These are phyloP conservation scores for Chlamydomonas urium DNA, from an alignment of 139 green algal species.

Conservation along the genomic window DNA sequence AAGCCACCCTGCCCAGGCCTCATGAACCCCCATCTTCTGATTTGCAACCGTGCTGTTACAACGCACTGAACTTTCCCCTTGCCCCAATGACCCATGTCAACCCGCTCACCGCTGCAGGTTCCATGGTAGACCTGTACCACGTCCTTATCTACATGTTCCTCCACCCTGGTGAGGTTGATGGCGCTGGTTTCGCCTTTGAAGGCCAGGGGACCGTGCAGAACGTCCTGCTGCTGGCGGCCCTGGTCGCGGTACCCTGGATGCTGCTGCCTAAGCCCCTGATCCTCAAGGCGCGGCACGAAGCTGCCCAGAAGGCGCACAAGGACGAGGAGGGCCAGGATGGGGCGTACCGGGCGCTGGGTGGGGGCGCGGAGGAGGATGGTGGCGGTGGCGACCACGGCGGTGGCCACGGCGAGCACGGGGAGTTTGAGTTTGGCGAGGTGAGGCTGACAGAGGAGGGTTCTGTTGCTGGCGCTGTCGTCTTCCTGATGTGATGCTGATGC, in stretches of 20 bases:
- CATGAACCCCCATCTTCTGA: too few relatives aligned
- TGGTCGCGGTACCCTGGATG: conserved; percentile 90
- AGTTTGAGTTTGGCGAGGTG: conserved; percentile 80
- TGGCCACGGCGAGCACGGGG: conserved; percentile 33
- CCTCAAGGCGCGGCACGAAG: conserved; percentile 78
- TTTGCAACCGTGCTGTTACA: too few relatives aligned
- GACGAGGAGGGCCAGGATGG: conserved; percentile 7
- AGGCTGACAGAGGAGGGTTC: neutral
- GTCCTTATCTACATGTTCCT: conserved; percentile 99
- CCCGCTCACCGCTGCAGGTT: too few relatives aligned
- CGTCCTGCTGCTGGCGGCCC: conserved; percentile 72
- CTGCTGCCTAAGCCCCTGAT: conserved; percentile 95
- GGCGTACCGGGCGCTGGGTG: neutral
- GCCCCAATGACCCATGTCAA: too few relatives aligned
- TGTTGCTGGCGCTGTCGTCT: neutral
- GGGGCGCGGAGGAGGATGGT: neutral
- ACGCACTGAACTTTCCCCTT: too few relatives aligned
- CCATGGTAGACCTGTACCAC: conserved; percentile 97
- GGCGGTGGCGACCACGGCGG: conserved; percentile 11
- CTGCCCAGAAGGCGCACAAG: conserved; percentile 2
- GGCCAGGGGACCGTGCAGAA: conserved; percentile 65
- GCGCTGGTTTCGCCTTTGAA: conserved; percentile 36
- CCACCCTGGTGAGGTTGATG: conserved; percentile 58
- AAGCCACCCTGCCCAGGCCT: too few relatives aligned
- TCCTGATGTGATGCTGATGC: neutral